Percentiles rank a stretch among this genome's conserved stretches.
phyloP scores from a whole-genome alignment of 192 early-diverging fungal species.

The Mortierella antarctica region DNA sequence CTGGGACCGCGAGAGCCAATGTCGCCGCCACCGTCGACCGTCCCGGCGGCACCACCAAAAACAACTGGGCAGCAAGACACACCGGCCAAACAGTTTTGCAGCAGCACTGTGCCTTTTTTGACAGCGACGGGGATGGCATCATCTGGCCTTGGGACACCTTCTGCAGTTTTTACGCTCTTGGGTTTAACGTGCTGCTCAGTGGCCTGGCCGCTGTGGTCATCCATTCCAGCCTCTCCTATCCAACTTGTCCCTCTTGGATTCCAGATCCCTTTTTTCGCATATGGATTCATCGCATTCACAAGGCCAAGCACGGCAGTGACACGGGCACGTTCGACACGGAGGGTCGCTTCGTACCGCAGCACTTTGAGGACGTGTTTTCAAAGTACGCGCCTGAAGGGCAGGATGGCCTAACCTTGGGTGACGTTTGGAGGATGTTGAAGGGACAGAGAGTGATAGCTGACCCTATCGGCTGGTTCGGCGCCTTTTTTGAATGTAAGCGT shows the following conservation, averaged over 20 bases:
- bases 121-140: conserved; percentile 54
- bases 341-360: conserved; percentile 63
- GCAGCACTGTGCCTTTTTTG: conserved; percentile 67
- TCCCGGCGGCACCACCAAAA: background rate
- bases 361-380: conserved; percentile 64
- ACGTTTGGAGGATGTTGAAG: conserved; percentile 27
- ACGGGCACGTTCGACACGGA: conserved; percentile 57
- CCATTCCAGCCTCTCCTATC: conserved; percentile 54
- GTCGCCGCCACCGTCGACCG: conserved; percentile 5
- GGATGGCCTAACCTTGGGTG: conserved; percentile 34
- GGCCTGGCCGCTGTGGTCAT: conserved; percentile 51
- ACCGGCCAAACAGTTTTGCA: conserved; percentile 51
- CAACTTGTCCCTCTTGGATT: conserved; percentile 52
- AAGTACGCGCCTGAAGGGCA: conserved; percentile 52
- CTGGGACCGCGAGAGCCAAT: conserved; percentile 12
- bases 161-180: conserved; percentile 51
- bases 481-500: conserved; percentile 21
- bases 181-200: conserved; percentile 58
- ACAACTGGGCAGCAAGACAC: conserved; percentile 17
- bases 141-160: conserved; percentile 54
- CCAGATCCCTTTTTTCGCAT: conserved; percentile 62
- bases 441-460: conserved; percentile 48
- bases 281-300: conserved; percentile 58
- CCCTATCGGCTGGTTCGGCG: conserved; percentile 44
- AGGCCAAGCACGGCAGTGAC: conserved; percentile 65